Evolutionary conservation across 805 yeast genomes (phyloP).

Genomic region (Barnettozyma sucrosica): DNA sequence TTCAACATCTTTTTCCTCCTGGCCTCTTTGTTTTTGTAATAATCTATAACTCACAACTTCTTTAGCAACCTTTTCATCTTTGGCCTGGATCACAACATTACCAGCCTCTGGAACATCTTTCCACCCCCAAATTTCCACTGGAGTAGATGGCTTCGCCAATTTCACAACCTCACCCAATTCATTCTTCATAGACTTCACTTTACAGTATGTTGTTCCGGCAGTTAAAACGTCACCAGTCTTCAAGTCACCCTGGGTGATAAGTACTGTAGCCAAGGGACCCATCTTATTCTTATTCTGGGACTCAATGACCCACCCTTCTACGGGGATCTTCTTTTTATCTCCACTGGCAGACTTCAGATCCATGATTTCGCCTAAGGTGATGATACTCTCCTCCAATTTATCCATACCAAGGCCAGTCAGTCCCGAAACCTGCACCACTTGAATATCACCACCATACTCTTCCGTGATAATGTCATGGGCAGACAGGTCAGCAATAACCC

Average conservation of each 20-base stretch:
- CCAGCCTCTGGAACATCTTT: slow-evolving; percentile 90
- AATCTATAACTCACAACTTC: slow-evolving; percentile 63
- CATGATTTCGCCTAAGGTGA: slow-evolving; percentile 75
- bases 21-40: slow-evolving; percentile 50
- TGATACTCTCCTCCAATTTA: slow-evolving; percentile 80
- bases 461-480: slow-evolving; percentile 78
- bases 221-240: slow-evolving; percentile 68
- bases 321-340: slow-evolving; percentile 33
- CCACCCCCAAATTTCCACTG: slow-evolving; percentile 94
- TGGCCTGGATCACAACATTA: slow-evolving; percentile 72
- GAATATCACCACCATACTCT: slow-evolving; percentile 93
- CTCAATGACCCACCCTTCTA: slow-evolving; percentile 88
- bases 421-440: slow-evolving; percentile 82
- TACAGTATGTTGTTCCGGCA: slow-evolving; percentile 84
- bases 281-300: slow-evolving; percentile 74
- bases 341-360: slow-evolving; percentile 63
- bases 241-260: slow-evolving; percentile 74
- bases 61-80: slow-evolving; percentile 68
- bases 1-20: slow-evolving; percentile 61
- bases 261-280: slow-evolving; percentile 81
- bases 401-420: slow-evolving; percentile 88
- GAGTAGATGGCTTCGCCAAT: slow-evolving; percentile 77
- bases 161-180: slow-evolving; percentile 61
- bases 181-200: slow-evolving; percentile 71
- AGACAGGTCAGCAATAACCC: slow-evolving; percentile 73